Evolutionary conservation across 495 filamentous ascomycete genomes (phyloP).

Genomic region (Talaromyces thailandensis): DNA sequence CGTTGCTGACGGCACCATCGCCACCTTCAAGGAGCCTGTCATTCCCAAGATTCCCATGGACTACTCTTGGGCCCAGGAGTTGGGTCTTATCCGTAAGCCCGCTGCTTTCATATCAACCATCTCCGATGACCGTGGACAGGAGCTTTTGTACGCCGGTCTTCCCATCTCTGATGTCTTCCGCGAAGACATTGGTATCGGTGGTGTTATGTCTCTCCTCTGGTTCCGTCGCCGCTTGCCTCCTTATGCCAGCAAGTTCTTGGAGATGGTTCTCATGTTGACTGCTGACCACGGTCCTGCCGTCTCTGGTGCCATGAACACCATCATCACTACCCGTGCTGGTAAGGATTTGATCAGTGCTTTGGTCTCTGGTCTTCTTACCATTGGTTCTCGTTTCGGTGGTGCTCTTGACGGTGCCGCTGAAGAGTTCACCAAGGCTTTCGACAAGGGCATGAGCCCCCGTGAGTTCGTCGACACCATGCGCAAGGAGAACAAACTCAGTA

Average conservation of each 20-base stretch:
- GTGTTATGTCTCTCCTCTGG: conserved; percentile 99
- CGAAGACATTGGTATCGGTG: conserved; percentile 97
- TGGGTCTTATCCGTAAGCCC: conserved; percentile 98
- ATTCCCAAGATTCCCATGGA: conserved; percentile 99
- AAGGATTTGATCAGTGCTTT: conserved; percentile 96
- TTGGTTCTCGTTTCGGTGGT: conserved; percentile 97
- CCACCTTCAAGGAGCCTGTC: conserved; percentile 77
- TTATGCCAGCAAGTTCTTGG: conserved; percentile 96
- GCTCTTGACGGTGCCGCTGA: conserved; percentile 95
- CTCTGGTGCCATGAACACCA: conserved; percentile 99
- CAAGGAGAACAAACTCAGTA: conserved; percentile 98
- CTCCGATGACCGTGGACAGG: conserved; percentile 98
- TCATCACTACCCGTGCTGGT: conserved; percentile 97
- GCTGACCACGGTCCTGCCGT: conserved; percentile 98
- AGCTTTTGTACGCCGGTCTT: conserved; percentile 97
- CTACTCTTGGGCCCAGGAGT: conserved; percentile 99
- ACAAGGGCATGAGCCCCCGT: conserved; percentile 95
- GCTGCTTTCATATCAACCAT: conserved; percentile 99
- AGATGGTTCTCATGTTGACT: conserved; percentile 99
- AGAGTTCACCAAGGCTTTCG: conserved; percentile 96
- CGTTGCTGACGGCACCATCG: conserved; percentile 73
- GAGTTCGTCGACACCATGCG: conserved; percentile 98
- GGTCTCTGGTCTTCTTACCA: conserved; percentile 93
- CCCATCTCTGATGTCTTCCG: conserved; percentile 98
- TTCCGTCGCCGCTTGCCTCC: conserved; percentile 96